phyloP scores from a whole-genome alignment of 2,329 filamentous ascomycete species.

The Fusarium musae region DNA sequence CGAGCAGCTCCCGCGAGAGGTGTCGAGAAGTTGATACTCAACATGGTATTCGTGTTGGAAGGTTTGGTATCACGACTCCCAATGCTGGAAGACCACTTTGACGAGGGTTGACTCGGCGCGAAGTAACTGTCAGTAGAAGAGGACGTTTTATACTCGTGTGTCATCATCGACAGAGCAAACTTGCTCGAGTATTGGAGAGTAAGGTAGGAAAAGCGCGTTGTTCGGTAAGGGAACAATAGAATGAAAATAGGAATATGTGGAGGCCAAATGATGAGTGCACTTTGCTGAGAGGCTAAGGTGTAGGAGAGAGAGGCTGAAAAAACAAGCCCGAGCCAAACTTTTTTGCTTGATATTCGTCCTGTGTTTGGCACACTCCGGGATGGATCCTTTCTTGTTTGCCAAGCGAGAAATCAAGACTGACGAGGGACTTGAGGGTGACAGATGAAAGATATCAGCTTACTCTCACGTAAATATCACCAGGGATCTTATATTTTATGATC shows the following conservation, averaged over 20 bases:
- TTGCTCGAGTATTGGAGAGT: neutral
- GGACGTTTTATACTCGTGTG: slow-evolving; percentile 8
- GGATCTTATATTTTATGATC: neutral
- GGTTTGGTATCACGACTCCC: slow-evolving; percentile 25
- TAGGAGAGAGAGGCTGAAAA: slow-evolving; percentile 17
- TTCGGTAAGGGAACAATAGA: neutral
- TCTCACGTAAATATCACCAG: neutral
- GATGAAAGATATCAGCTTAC: neutral
- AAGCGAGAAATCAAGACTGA: slow-evolving; percentile 11
- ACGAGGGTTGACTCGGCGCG: slow-evolving; percentile 11
- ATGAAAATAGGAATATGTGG: neutral
- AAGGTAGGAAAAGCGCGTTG: neutral
- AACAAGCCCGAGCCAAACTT: neutral
- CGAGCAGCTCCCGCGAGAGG: slow-evolving; percentile 52
- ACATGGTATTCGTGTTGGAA: slow-evolving; percentile 43
- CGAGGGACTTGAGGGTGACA: neutral
- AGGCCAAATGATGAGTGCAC: neutral
- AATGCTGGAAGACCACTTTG: slow-evolving; percentile 35
- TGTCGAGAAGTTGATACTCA: slow-evolving; percentile 54
- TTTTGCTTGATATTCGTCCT: neutral
- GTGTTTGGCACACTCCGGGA: neutral
- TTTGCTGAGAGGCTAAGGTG: neutral
- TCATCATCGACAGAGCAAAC: slow-evolving; percentile 22
- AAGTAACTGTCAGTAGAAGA: slow-evolving; percentile 18
- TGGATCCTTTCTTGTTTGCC: slow-evolving; percentile 14